Evolutionary conservation across 306 rosid genomes (phyloP).

Genomic region (Cicer chorassanicum): DNA sequence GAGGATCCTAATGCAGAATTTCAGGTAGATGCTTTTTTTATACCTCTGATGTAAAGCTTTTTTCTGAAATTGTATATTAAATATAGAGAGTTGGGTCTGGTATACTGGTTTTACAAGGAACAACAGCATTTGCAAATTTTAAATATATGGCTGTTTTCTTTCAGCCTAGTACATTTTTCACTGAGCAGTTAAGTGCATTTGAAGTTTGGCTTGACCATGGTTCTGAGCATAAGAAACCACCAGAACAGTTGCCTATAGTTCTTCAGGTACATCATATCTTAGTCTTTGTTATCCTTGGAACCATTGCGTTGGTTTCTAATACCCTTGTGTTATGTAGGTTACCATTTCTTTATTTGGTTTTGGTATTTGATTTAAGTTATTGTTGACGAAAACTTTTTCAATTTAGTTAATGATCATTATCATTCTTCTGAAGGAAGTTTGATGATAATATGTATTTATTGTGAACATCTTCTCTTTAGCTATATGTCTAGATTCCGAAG

Average conservation of each 20-base stretch:
- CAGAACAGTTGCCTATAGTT: conserved; percentile 97
- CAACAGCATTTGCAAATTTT: background rate
- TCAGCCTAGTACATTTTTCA: conserved; percentile 95
- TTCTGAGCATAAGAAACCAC: conserved; percentile 96
- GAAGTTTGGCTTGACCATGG: conserved; percentile 99
- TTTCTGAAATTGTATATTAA: conserved; percentile 35
- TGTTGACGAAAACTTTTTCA: conserved; percentile 24
- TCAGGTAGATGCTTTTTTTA: conserved; percentile 61
- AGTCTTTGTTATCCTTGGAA: conserved; percentile 42
- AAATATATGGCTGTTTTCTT: conserved; percentile 37
- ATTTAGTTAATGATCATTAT: conserved; percentile 28
- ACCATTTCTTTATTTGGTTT: conserved; percentile 39
- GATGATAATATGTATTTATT: conserved; percentile 22
- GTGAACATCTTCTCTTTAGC: conserved; percentile 30
- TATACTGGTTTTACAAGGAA: background rate
- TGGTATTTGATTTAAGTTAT: conserved; percentile 34
- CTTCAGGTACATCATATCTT: conserved; percentile 76
- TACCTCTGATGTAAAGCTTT: conserved; percentile 20
- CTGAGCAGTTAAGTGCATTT: conserved; percentile 95
- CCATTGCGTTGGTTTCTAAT: conserved; percentile 37
- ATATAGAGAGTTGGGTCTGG: background rate
- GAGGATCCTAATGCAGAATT: conserved; percentile 87
- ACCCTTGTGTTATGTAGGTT: conserved; percentile 42
- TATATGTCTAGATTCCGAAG: conserved; percentile 4
- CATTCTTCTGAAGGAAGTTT: conserved; percentile 34